These are phyloP conservation scores for Microdochium nivale DNA, from an alignment of 2,329 filamentous ascomycete genomes.

Conservation along the genomic window DNA sequence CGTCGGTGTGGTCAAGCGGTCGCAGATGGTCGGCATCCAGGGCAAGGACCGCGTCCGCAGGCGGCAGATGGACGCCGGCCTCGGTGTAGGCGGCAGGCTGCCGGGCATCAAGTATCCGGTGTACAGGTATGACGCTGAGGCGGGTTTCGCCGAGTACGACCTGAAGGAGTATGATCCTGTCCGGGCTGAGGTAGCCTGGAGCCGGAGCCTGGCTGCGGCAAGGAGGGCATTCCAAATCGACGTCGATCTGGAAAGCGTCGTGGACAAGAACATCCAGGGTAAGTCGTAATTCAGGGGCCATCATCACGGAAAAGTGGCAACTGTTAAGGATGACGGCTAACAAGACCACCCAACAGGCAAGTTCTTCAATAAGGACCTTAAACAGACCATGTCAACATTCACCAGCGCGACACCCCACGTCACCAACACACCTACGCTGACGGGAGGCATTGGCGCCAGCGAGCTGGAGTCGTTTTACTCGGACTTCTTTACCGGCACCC, in stretches of 20 bases:
- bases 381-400: conserved; percentile 51
- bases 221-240: conserved; percentile 54
- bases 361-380: conserved; percentile 49
- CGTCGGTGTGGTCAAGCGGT: conserved; percentile 29
- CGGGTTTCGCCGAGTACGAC: conserved; percentile 65
- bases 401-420: conserved; percentile 57
- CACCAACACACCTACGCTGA: conserved; percentile 57
- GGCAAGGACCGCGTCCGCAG: conserved; percentile 28
- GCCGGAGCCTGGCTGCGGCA: conserved; percentile 51
- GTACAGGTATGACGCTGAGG: conserved; percentile 36
- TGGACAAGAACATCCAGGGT: conserved; percentile 57
- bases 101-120: conserved; percentile 24
- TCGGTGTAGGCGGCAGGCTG: conserved; percentile 26
- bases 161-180: conserved; percentile 59
- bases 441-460: conserved; percentile 53
- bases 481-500: conserved; percentile 54
- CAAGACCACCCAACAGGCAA: conserved; percentile 24
- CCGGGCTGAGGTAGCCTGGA: conserved; percentile 59
- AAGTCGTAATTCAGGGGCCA: conserved; percentile 17
- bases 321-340: neutral
- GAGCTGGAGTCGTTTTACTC: conserved; percentile 55
- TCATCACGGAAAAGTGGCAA: neutral
- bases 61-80: conserved; percentile 24
- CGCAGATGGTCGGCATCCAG: conserved; percentile 35
- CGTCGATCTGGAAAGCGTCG: conserved; percentile 54